Conservation (phyloP, 805 yeast genomes). For the Metschnikowia lachancei region DNA sequence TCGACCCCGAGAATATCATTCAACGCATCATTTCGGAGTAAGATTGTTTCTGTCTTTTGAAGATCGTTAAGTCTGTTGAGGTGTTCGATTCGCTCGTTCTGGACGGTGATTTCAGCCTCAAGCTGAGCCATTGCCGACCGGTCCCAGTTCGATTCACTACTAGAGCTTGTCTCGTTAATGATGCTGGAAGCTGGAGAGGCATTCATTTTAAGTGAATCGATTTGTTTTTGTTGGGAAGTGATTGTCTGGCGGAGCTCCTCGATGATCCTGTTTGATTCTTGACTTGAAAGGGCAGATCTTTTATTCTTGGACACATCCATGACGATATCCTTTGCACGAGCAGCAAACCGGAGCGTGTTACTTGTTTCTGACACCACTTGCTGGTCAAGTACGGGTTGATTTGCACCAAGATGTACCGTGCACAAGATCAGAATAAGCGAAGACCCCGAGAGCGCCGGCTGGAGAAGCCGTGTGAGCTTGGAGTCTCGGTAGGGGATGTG, state of each 20-base stretch:
- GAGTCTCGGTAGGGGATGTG: conserved; percentile 95
- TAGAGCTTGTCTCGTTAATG: background rate
- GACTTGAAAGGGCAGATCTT: conserved; percentile 31
- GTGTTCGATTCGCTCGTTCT: conserved; percentile 69
- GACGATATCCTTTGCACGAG: conserved; percentile 83
- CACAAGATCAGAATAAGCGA: conserved; percentile 83
- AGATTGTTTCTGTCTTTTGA: conserved; percentile 53
- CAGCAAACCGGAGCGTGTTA: conserved; percentile 87
- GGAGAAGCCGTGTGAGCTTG: conserved; percentile 82
- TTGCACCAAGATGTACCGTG: conserved; percentile 67
- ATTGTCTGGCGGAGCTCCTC: conserved; percentile 57
- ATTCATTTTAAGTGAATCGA: conserved; percentile 34
- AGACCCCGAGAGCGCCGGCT: conserved; percentile 88
- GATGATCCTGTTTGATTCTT: conserved; percentile 46
- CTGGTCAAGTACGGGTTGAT: conserved; percentile 25
- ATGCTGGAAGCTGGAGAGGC: background rate
- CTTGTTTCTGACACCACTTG: conserved; percentile 70
- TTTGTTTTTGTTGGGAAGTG: conserved; percentile 58
- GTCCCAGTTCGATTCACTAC: background rate
- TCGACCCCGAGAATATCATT: conserved; percentile 55
- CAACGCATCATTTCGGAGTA: conserved; percentile 56
- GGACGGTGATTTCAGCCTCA: conserved; percentile 60
- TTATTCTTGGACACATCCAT: conserved; percentile 61
- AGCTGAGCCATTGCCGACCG: conserved; percentile 24
- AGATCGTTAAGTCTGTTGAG: conserved; percentile 61